phyloP scores from a whole-genome alignment of 768 basidiomycete genomes.

The Lactarius vividus region DNA sequence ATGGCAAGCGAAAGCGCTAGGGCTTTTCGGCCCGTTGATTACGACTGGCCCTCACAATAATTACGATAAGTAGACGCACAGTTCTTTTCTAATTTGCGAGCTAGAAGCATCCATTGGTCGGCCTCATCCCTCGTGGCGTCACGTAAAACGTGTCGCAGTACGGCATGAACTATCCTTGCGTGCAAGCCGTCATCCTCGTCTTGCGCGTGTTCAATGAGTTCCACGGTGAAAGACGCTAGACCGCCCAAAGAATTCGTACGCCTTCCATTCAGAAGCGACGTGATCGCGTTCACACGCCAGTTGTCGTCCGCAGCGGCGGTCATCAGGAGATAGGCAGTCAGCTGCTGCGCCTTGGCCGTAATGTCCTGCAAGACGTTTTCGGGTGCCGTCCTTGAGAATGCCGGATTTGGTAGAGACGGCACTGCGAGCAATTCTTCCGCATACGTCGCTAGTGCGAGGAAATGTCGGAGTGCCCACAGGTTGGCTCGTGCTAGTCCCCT shows the following conservation, averaged over 20 bases:
- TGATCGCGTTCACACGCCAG: slow-evolving; percentile 49
- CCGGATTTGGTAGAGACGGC: slow-evolving; percentile 45
- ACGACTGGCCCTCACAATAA: slow-evolving; percentile 7
- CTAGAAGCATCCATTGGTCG: slow-evolving; percentile 75
- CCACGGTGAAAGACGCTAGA: slow-evolving; percentile 36
- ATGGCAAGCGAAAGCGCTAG: slow-evolving; percentile 69
- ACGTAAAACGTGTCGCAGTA: slow-evolving; percentile 59
- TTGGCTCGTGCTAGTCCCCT: slow-evolving; percentile 58
- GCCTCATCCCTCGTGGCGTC: slow-evolving; percentile 62
- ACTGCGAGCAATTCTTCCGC: slow-evolving; percentile 60
- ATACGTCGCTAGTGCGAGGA: slow-evolving; percentile 60
- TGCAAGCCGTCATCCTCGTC: slow-evolving; percentile 51
- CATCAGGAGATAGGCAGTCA: slow-evolving; percentile 64
- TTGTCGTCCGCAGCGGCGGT: slow-evolving; percentile 41
- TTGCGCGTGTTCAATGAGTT: slow-evolving; percentile 35
- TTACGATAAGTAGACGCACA: slow-evolving; percentile 42
- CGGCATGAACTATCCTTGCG: slow-evolving; percentile 53
- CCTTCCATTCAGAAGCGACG: slow-evolving; percentile 35
- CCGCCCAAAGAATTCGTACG: slow-evolving; percentile 25
- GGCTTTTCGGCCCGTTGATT: slow-evolving; percentile 42
- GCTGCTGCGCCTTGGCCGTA: slow-evolving; percentile 45
- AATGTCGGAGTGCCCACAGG: slow-evolving; percentile 66
- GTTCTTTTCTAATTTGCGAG: slow-evolving; percentile 56
- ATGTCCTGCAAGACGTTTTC: slow-evolving; percentile 41
- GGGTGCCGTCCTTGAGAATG: slow-evolving; percentile 45